Base-by-base conservation (phyloP, 148 eudicot species). In the Rheum nobile region DNA sequence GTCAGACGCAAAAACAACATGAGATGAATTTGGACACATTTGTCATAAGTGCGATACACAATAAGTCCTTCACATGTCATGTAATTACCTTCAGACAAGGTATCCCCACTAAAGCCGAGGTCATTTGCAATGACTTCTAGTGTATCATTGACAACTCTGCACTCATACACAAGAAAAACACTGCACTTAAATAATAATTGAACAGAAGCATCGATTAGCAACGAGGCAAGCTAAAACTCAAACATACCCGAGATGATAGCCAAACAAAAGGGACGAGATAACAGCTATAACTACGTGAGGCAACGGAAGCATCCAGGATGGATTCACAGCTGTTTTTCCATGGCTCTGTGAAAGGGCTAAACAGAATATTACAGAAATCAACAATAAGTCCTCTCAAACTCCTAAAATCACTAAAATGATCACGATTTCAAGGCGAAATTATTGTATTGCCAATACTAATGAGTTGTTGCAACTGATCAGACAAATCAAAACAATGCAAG, bases 171-270 rank as follows among this genome's bases (percentile, higher is more conserved):
- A n/a, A 81, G 31, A 78, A 41, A 78, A 82, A 75, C 71, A 75
- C 46, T 38, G 4, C 31, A 4, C 5, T 41, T 8, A 41, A 41
- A 9, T 9, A 19, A 10, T 17, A 34, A 7, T 12, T 1, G 52
- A 17, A 22, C 43, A 61, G 12, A 43, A 59, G 72, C 21, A 21
- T 19, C 46, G 29, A 55, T 7, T 55, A 75, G 72, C 70, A 35
- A 35, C 39, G 22, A 67, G 29, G 19, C 24, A 72, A n/a, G 24
- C 55, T 48, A 75, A 50, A 65, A 6, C 38, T 48, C 19, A 67
- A 54, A 74, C 91, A 77, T 79, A 93, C 98, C 98, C 98, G 28
- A 93, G 89, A 77, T 93, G 98, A 81, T 90, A 93, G 63, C 96
- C 98, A 84, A 89, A 93, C 71, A 93, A 73, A 44, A 90, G 86